Evolutionary conservation across 2,329 filamentous ascomycete species (phyloP), one percentile per base, ranked within the genome.

Genomic region (Calonectria hongkongensis): DNA sequence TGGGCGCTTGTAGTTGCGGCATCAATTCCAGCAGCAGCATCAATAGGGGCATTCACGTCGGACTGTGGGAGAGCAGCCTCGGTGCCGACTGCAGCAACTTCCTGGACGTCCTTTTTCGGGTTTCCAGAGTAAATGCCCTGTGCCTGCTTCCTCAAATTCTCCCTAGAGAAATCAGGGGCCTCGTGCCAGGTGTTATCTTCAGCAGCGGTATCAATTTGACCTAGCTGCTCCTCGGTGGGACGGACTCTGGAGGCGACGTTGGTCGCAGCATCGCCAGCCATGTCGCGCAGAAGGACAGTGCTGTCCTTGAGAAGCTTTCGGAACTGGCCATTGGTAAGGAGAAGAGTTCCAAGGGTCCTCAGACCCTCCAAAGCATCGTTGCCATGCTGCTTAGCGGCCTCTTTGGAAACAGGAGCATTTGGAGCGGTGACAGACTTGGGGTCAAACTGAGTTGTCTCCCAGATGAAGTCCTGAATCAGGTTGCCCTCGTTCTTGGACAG

Each of bases 321-420:
- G 89, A 98, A 98, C 83, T 98, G 96, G 77, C 97, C 97, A 80
- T 99, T 99, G 79, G 96, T 98, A 81, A 98, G 94, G 79, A 98
- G 87, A 70, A 99, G 88, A 21, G 94, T 96, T 65, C 96, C 97
- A 0, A 99, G 88, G 4, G 95, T 98, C 78, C 95, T 93, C 54
- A 99, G 86, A 30, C 96, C 97, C 75, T 98, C 92, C 10, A 97
- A 87, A 1, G 94, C 95, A 83, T 96, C 90, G 75, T 97, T 92
- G 48, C 93, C 95, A 82, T 99, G 95, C 82, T 96, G 93, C 85
- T 94, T 92, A 30, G 94, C 94, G 2, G 90, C 89, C 0, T 94
- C 92, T 87, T 95, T 97, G 81, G 92, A 90, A 60, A 98, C 79
- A 0, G 95, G 93, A 1, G 91, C 89, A 69, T 89, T 88, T 4